These are phyloP conservation scores for Venturia oleaginea DNA, from an alignment of 2,329 filamentous ascomycete species.

Conservation along the genomic window DNA sequence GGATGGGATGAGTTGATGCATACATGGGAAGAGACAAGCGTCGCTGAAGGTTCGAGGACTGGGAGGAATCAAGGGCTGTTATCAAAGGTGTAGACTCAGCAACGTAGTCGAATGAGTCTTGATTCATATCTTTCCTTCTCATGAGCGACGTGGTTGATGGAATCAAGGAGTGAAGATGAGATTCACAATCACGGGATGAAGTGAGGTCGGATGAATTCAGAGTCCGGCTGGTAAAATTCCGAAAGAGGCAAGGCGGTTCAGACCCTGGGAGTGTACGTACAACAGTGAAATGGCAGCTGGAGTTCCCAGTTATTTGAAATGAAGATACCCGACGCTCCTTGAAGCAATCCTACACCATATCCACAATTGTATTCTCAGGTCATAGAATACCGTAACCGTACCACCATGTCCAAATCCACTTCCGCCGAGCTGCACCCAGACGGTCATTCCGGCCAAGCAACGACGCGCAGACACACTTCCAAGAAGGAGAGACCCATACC, in stretches of 20 bases:
- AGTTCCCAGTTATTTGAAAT: background rate
- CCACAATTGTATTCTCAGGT: background rate
- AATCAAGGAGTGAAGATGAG: background rate
- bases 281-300: no score
- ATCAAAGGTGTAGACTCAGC: background rate
- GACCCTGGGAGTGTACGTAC: background rate
- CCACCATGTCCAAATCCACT: background rate
- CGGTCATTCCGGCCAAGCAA: background rate
- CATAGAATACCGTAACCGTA: no score
- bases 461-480: background rate
- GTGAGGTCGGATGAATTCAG: background rate
- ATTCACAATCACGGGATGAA: no score
- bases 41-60: no score
- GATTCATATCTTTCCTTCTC: no score
- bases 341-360: background rate
- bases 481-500: conserved; percentile 6
- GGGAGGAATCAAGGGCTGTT: background rate
- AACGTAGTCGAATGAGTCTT: no score
- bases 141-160: background rate
- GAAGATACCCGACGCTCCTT: background rate
- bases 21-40: background rate
- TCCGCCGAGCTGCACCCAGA: background rate
- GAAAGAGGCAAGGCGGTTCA: background rate
- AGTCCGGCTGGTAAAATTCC: background rate
- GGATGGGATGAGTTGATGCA: conserved; percentile 10